Percentiles rank a stretch among this genome's conserved stretches.
Conservation (phyloP, 352 stramenopile species). For the Aphanomyces euteiches region DNA sequence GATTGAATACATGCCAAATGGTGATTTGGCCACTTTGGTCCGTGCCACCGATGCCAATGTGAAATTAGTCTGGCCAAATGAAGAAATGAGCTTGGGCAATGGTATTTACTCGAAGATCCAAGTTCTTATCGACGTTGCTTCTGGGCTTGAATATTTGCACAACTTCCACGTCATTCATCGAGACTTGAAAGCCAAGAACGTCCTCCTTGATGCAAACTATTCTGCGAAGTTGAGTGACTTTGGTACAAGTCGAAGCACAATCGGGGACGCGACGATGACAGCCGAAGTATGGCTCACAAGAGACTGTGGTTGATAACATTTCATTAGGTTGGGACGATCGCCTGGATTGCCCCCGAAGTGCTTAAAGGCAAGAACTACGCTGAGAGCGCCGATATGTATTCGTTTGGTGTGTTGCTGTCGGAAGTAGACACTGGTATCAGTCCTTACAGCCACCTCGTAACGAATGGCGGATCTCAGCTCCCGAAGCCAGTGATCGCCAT, state of each 20-base stretch:
- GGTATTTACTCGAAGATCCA: slow-evolving; percentile 23
- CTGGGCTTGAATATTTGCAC: slow-evolving; percentile 23
- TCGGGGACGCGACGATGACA: slow-evolving; percentile 31
- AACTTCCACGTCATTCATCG: slow-evolving; percentile 39
- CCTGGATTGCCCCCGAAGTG: slow-evolving; percentile 29
- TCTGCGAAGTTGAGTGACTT: slow-evolving; percentile 81
- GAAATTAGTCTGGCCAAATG: slow-evolving; percentile 18
- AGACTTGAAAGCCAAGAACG: slow-evolving; percentile 74
- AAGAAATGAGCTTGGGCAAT: background rate
- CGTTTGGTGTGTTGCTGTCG: slow-evolving; percentile 26
- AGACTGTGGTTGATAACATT: background rate
- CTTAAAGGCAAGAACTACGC: slow-evolving; percentile 25
- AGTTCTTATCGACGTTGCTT: slow-evolving; percentile 21
- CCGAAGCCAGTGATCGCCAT: slow-evolving; percentile 29
- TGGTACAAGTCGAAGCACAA: slow-evolving; percentile 49
- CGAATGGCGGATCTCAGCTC: slow-evolving; percentile 23
- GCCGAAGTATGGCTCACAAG: slow-evolving; percentile 14
- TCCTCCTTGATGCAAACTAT: slow-evolving; percentile 59
- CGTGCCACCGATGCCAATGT: background rate
- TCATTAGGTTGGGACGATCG: slow-evolving; percentile 27
- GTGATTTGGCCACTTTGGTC: slow-evolving; percentile 37
- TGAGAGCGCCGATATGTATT: slow-evolving; percentile 31
- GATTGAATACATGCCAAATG: slow-evolving; percentile 48
- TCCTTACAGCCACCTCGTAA: slow-evolving; percentile 24
- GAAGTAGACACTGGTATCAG: slow-evolving; percentile 28